Percentiles rank a stretch among this genome's conserved stretches.
Conservation (phyloP, 2,329 filamentous ascomycete genomes). For the Hirsutella minnesotensis region DNA sequence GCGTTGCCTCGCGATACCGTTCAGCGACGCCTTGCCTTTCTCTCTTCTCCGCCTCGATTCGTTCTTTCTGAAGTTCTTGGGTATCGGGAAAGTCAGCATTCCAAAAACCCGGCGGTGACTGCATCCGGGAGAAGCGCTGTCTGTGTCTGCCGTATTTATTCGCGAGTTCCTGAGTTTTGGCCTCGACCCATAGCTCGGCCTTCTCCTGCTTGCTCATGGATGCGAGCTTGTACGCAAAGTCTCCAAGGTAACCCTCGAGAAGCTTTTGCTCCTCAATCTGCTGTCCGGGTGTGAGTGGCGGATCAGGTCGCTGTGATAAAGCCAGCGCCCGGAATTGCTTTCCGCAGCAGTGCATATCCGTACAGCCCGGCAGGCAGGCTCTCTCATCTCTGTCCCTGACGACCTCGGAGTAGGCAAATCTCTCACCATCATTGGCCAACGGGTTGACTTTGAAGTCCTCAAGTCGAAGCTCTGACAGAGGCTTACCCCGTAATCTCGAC, state of each 20-base stretch:
- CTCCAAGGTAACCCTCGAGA: constrained; percentile 45
- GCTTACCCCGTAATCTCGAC: constrained; percentile 42
- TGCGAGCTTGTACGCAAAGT: constrained; percentile 45
- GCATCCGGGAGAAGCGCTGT: constrained; percentile 57
- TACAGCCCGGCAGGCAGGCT: constrained; percentile 62
- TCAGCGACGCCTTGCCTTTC: constrained; percentile 56
- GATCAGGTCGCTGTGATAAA: constrained; percentile 30
- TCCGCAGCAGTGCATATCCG: constrained; percentile 65
- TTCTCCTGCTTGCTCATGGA: constrained; percentile 49
- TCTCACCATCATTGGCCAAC: constrained; percentile 53
- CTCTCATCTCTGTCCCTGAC: constrained; percentile 60
- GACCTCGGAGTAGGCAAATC: constrained; percentile 64
- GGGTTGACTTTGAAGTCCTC: constrained; percentile 80
- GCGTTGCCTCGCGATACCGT: constrained; percentile 72
- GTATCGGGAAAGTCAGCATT: constrained; percentile 78
- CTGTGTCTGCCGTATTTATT: constrained; percentile 68
- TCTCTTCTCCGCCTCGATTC: constrained; percentile 49
- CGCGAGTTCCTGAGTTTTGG: constrained; percentile 60
- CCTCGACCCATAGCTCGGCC: constrained; percentile 58
- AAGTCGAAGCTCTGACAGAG: constrained; percentile 43
- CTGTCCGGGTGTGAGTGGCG: constrained; percentile 22
- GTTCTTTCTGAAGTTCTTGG: constrained; percentile 61
- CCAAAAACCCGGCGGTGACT: constrained; percentile 83
- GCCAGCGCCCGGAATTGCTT: constrained; percentile 58
- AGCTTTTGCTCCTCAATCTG: constrained; percentile 33